Evolutionary conservation across 23 red algal genomes (phyloP).

Genomic region (Chondrus crispus): DNA sequence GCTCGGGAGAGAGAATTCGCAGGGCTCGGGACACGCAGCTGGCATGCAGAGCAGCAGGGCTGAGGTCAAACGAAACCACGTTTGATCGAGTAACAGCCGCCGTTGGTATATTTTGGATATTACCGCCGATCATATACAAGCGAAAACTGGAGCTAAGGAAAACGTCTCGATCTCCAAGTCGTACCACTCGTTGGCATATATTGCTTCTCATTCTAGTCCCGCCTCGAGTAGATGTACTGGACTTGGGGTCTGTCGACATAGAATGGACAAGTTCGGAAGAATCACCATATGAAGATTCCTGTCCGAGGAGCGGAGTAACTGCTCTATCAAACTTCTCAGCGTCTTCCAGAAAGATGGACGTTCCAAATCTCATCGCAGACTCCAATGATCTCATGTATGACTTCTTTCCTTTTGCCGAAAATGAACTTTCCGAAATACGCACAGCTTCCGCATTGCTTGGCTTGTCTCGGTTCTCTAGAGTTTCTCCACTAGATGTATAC

Average conservation of each 20-base stretch:
- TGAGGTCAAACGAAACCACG: conserved; percentile 62
- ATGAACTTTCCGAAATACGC: conserved; percentile 18
- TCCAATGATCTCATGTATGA: conserved; percentile 65
- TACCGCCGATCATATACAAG: conserved; percentile 13
- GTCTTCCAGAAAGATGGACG: conserved; percentile 50
- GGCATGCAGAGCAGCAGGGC: conserved; percentile 28
- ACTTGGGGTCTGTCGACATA: not conserved
- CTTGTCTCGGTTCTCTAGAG: not conserved
- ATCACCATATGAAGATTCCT: conserved; percentile 41
- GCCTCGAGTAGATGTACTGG: not conserved
- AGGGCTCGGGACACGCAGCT: conserved; percentile 42
- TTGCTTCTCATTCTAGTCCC: not conserved
- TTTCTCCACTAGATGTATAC: not conserved
- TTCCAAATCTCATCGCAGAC: conserved; percentile 71
- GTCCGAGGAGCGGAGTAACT: conserved; percentile 55
- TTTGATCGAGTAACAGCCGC: conserved; percentile 41
- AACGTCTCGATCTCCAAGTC: conserved; percentile 53
- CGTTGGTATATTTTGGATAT: conserved; percentile 20
- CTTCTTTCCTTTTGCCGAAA: conserved; percentile 37
- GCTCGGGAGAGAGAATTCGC: conserved; percentile 37
- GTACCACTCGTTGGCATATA: conserved; percentile 59
- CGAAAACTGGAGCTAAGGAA: conserved; percentile 47
- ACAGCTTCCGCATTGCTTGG: not conserved
- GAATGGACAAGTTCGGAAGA: conserved; percentile 3
- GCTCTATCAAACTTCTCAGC: conserved; percentile 65